phyloP scores from a whole-genome alignment of 805 yeast species.

The Cyberlindnera samutprakarnensis region DNA sequence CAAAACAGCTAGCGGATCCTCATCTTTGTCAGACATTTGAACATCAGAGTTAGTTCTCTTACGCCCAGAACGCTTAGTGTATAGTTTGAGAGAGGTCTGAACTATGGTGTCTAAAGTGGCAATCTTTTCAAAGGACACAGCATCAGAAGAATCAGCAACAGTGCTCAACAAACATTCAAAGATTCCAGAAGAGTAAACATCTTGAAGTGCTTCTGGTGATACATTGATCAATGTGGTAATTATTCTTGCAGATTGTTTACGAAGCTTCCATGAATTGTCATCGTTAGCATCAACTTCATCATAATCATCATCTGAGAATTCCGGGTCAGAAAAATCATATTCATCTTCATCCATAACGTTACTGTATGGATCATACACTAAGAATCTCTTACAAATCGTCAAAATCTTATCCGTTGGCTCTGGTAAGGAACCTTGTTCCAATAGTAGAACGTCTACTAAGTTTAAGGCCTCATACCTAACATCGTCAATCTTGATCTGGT shows the following conservation, averaged over 20 bases:
- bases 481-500: conserved; percentile 34
- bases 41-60: conserved; percentile 31
- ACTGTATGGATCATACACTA: conserved; percentile 40
- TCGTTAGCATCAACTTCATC: conserved; percentile 33
- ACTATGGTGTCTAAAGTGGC: conserved; percentile 36
- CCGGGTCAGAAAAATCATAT: conserved; percentile 37
- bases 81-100: conserved; percentile 15
- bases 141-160: conserved; percentile 36
- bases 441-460: conserved; percentile 32
- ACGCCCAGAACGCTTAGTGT: conserved; percentile 19
- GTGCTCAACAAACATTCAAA: conserved; percentile 27
- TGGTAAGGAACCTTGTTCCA: conserved; percentile 29
- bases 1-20: conserved; percentile 18
- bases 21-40: conserved; percentile 27
- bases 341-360: conserved; percentile 27
- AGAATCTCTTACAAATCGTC: conserved; percentile 24
- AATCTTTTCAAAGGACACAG: conserved; percentile 45
- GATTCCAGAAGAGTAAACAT: conserved; percentile 25
- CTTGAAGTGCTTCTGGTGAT: conserved; percentile 30
- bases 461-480: conserved; percentile 43
- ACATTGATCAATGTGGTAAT: conserved; percentile 30
- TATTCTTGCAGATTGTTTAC: conserved; percentile 43
- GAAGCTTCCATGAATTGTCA: conserved; percentile 55
- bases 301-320: conserved; percentile 33
- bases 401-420: conserved; percentile 23